Percentiles rank a stretch among this genome's conserved stretches.
These are phyloP conservation scores for Trichoderma erinaceum DNA, from an alignment of 495 filamentous ascomycete genomes.

Conservation along the genomic window DNA sequence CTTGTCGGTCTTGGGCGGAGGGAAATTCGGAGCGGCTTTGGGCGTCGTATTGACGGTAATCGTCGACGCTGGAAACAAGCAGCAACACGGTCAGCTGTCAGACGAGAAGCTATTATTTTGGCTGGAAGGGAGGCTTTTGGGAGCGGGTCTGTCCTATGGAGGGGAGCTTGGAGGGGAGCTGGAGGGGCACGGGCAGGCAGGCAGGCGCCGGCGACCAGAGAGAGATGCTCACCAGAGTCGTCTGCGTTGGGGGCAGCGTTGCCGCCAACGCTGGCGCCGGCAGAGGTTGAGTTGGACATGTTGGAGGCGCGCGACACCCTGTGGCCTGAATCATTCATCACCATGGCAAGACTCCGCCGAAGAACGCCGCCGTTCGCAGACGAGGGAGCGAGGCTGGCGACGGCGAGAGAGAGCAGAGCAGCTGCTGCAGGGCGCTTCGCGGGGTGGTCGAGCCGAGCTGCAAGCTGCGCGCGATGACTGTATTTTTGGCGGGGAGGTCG, in stretches of 20 bases:
- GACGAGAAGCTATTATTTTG: background rate
- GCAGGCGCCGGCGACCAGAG: background rate
- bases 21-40: constrained; percentile 44
- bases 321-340: constrained; percentile 17
- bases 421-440: background rate
- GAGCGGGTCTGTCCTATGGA: background rate
- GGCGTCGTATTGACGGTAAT: constrained; percentile 47
- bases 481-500: constrained; percentile 1
- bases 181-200: background rate
- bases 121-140: background rate
- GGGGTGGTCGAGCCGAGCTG: background rate
- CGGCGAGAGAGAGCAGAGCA: background rate
- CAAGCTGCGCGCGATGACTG: background rate
- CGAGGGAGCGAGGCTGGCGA: background rate
- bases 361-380: background rate
- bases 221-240: constrained; percentile 15
- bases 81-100: background rate
- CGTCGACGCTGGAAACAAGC: constrained; percentile 32
- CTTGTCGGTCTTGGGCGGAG: constrained; percentile 92
- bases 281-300: constrained; percentile 15
- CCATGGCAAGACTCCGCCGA: constrained; percentile 13
- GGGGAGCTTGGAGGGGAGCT: background rate
- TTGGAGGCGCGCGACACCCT: constrained; percentile 14
- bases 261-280: background rate
- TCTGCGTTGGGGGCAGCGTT: constrained; percentile 14